A percentile compares a stretch with the other conserved stretches of the same genome.
phyloP scores from a whole-genome alignment of 768 basidiomycete species.

The Pleurotus ostreatus region DNA sequence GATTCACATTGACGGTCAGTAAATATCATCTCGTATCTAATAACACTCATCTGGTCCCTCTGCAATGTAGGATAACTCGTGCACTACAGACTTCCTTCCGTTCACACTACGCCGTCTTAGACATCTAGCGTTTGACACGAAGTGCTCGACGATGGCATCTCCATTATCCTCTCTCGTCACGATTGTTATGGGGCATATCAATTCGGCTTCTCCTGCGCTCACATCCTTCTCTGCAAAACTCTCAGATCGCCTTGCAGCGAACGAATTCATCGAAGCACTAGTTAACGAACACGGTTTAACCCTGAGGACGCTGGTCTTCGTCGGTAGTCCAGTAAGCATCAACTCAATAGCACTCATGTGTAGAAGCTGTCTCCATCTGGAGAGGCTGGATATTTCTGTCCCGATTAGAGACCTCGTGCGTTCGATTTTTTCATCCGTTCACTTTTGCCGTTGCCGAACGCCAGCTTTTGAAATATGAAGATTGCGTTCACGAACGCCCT shows the following conservation, averaged over 20 bases:
- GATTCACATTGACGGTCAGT: slow-evolving; percentile 57
- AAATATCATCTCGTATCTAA: background rate
- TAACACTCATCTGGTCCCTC: slow-evolving; percentile 5
- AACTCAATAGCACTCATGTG: slow-evolving; percentile 39
- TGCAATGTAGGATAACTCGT: slow-evolving; percentile 30
- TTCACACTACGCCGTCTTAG: slow-evolving; percentile 37
- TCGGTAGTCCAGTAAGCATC: slow-evolving; percentile 38
- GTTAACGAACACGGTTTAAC: slow-evolving; percentile 36
- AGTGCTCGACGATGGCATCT: slow-evolving; percentile 26
- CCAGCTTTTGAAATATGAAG: slow-evolving; percentile 12
- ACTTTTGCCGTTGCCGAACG: too few relatives aligned
- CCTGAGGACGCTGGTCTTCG: slow-evolving; percentile 40
- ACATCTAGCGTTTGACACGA: slow-evolving; percentile 52
- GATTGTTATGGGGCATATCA: slow-evolving; percentile 28
- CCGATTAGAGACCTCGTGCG: slow-evolving; percentile 48
- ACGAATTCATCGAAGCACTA: slow-evolving; percentile 38
- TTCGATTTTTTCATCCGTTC: background rate
- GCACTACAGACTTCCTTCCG: slow-evolving; percentile 22
- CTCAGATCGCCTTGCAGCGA: slow-evolving; percentile 36
- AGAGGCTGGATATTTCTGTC: slow-evolving; percentile 47
- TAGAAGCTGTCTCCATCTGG: slow-evolving; percentile 37
- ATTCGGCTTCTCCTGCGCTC: slow-evolving; percentile 24
- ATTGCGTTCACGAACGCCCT: slow-evolving; percentile 31
- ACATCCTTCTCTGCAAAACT: slow-evolving; percentile 40
- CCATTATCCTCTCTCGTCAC: slow-evolving; percentile 24